phyloP scores from a whole-genome alignment of 208 protist species.

The Acanthamoeba rhysodes region DNA sequence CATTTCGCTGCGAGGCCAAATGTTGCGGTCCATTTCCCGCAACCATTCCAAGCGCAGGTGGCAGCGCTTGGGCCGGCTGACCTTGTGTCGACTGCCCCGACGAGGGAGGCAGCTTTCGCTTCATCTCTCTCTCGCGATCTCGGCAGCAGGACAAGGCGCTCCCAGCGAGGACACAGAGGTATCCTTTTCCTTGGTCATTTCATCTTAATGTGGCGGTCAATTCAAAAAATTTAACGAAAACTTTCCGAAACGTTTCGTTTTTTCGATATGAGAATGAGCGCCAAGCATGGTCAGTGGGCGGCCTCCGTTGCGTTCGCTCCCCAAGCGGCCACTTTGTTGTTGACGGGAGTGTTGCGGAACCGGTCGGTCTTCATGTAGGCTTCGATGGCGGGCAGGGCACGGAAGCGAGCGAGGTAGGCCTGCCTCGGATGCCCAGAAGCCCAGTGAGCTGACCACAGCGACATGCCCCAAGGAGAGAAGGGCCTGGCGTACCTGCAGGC shows the following conservation, averaged over 20 bases:
- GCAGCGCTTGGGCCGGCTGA: background rate
- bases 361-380: background rate
- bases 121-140: conserved; percentile 30
- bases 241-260: too few relatives aligned
- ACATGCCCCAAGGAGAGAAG: background rate
- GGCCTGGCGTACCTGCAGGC: background rate
- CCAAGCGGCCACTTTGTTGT: conserved; percentile 51
- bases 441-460: background rate
- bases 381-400: background rate
- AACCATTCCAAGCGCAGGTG: background rate
- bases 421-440: background rate
- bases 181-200: too few relatives aligned
- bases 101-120: conserved; percentile 38
- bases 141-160: background rate
- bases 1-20: background rate
- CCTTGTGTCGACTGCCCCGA: conserved; percentile 9
- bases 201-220: too few relatives aligned
- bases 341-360: conserved; percentile 7
- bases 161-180: too few relatives aligned
- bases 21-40: background rate
- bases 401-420: conserved; percentile 29
- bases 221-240: too few relatives aligned
- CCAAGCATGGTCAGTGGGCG: too few relatives aligned
- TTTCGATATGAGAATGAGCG: too few relatives aligned
- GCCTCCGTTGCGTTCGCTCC: background rate